Base-by-base conservation (phyloP, 2,329 filamentous ascomycete species). In the Apiospora rasikravindrae region DNA sequence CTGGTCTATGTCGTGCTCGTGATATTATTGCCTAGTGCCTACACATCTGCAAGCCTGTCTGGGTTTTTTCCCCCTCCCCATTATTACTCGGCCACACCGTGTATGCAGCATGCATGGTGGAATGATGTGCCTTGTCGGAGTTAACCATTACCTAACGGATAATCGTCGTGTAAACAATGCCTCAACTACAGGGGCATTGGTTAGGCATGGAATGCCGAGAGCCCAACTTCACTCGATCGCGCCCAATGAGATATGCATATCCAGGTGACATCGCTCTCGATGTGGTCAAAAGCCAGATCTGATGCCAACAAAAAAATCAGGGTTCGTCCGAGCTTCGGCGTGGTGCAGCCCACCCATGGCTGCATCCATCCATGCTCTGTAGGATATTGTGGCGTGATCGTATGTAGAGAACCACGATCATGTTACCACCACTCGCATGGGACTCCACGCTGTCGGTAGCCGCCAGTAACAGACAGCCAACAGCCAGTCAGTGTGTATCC, bases 291-390 rank as follows among this genome's bases (percentile, higher is more conserved):
- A 64, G n/a, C 22, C 33, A 64, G 57, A 64, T 64, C 57, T 40
- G 33, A 64, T 64, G 57, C 19, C 53, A 26, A 29, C 29, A 33
- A 51, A 51, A 24, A 51, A 40, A 40, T 37, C 57, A 64, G 57
- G 29, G 33, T 64, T 64, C 57, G 57, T 64, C 57, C 57, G 57
- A 64, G 57, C 57, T 64, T 64, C 57, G 22, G n/a, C 33, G 19
- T 64, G 57, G 57, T 64, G 57, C 33, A 37, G 33, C 33, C 8
- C 33, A 37, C 33, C 33, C 33, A 37, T 2, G 33, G 33, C 33
- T 37, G 33, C 33, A 37, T 5, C 33, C 33, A 40, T n/a, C 19
- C 33, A 8, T n/a, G 19, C 57, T 29, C 22, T 40, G 33, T 51
- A 42, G 40, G 24, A 22, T 33, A 22, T 61, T 13, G 10, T 37